Percentiles rank a stretch among this genome's conserved stretches.
Conservation (phyloP, 2,329 filamentous ascomycete species). For the Aspergillus intermedius region DNA sequence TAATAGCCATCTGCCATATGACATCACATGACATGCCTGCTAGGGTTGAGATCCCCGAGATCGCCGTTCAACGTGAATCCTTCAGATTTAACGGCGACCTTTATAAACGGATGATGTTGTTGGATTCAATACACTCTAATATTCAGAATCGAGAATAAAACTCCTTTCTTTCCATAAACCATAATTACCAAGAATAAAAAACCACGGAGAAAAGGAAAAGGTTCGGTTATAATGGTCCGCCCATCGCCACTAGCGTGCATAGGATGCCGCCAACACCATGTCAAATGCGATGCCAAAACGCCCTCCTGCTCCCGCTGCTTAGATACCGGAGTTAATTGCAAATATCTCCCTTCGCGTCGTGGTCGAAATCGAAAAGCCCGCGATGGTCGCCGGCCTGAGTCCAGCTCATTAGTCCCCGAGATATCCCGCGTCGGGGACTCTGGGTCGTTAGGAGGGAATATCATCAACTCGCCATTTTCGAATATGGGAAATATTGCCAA, state of each 20-base stretch:
- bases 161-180: no score
- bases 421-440: not conserved
- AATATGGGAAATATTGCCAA: not conserved
- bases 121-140: no score
- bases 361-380: conserved; percentile 42
- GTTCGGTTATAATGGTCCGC: not conserved
- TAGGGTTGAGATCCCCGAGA: no score
- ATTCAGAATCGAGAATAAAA: no score
- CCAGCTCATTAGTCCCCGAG: not conserved
- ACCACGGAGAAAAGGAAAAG: not conserved
- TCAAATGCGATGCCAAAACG: conserved; percentile 64
- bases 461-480: not conserved
- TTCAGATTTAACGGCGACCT: no score
- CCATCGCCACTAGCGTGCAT: conserved; percentile 34
- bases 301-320: conserved; percentile 61
- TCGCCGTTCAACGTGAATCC: no score
- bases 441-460: not conserved
- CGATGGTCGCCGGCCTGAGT: conserved; percentile 7
- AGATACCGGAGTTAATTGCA: conserved; percentile 52
- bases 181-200: not conserved
- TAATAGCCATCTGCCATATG: no score
- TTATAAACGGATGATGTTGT: no score
- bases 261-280: conserved; percentile 51
- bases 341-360: conserved; percentile 66
- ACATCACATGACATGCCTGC: no score